Evolutionary conservation across 495 filamentous ascomycete genomes (phyloP), one percentile per base, ranked within the genome.

Genomic region (Aspergillus cavernicola): DNA sequence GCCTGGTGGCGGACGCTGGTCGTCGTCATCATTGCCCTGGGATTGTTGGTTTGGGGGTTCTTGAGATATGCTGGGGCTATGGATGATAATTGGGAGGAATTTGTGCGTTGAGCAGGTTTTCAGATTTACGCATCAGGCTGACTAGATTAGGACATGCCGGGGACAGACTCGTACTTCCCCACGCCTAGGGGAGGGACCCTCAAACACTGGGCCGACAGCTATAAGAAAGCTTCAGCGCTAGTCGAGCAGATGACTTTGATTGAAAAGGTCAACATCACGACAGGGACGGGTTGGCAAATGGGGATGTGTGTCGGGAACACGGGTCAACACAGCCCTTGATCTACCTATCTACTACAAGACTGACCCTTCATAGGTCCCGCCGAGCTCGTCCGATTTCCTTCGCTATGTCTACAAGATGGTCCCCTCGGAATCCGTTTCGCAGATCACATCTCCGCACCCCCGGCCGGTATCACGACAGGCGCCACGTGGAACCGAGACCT

Each of bases 211-310:
- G 78, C 80, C 16, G 82, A 85, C 35, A 88, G 85, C 56, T 98
- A 96, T 65, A 66, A 70, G 22, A 95, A 95, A 65, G 93, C 93
- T 0, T 81, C 85, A 37, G 77, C 75, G 51, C 66, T 98, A 72
- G 93, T 97, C 0, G 65, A 72, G 46, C 77, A 80, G 64, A 96
- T 98, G 92, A 89, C 82, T 9, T 69, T 98, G 32, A 74, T 86
- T 23, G 92, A 96, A 64, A 98, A 97, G 66, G 88, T 98, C 49
- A 97, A 97, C 66, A 77, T 97, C 57, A 97, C 93, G 0, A 96
- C 92, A 0, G 92, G 92, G 0, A 91, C 84, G 0, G 92, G 93
- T 7, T 97, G 92, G 92, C 73, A 80, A 65, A 92, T 92, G 86
- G 90, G 86, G 0, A 75, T 90, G 41, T 93, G 91, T 50, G 90